phyloP scores from a whole-genome alignment of 108 stramenopile species.

The Stephanodiscus triporus region DNA sequence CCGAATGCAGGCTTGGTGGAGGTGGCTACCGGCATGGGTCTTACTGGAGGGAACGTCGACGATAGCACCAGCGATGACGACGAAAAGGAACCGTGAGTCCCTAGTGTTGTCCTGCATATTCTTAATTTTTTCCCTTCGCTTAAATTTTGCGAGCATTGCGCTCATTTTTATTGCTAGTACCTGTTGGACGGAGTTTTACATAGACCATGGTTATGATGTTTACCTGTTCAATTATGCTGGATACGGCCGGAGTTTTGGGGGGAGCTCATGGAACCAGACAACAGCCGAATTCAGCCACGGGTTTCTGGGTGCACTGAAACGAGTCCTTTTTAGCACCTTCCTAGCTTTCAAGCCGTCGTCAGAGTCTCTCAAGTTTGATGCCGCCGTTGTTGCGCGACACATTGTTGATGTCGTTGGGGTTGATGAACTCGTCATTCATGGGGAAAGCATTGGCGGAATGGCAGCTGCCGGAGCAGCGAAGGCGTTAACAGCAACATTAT shows the following conservation, averaged over 20 bases:
- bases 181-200: conserved; percentile 86
- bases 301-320: conserved; percentile 49
- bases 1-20: conserved; percentile 89
- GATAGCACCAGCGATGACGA: conserved; percentile 25
- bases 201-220: conserved; percentile 73
- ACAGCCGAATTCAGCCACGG: conserved; percentile 44
- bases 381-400: conserved; percentile 60
- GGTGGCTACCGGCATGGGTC: conserved; percentile 83
- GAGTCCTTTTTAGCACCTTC: conserved; percentile 56
- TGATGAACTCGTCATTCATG: conserved; percentile 73
- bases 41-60: conserved; percentile 77
- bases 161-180: conserved; percentile 9
- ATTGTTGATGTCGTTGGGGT: conserved; percentile 63
- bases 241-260: conserved; percentile 78
- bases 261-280: conserved; percentile 23
- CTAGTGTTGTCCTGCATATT: background rate
- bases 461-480: conserved; percentile 80
- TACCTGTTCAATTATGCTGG: conserved; percentile 91
- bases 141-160: background rate
- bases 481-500: conserved; percentile 25
- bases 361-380: conserved; percentile 76
- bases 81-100: conserved; percentile 27
- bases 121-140: background rate
- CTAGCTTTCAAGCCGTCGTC: conserved; percentile 71
- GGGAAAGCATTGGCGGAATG: conserved; percentile 88